Evolutionary conservation across 371 early-diverging fungal species (phyloP).

Genomic region (Dichotomocladium elegans): DNA sequence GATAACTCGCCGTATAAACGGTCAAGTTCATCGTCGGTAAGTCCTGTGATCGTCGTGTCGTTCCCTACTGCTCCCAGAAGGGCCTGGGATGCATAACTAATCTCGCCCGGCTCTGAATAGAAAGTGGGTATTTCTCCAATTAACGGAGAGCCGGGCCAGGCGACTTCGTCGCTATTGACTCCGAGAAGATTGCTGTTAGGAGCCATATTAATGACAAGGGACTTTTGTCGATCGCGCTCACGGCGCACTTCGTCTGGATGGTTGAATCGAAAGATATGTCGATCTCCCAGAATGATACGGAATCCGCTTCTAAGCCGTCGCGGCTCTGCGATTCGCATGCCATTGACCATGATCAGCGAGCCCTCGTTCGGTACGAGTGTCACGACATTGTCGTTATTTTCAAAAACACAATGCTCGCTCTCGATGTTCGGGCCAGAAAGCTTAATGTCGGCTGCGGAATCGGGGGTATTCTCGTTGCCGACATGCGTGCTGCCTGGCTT

Average conservation of each 20-base stretch:
- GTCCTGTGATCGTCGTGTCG: constrained; percentile 42
- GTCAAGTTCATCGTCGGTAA: constrained; percentile 60
- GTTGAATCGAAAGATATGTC: constrained; percentile 82
- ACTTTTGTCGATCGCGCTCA: constrained; percentile 55
- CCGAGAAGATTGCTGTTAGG: constrained; percentile 14
- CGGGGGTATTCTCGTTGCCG: constrained; percentile 54
- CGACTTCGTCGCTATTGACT: constrained; percentile 2
- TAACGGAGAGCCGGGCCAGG: constrained; percentile 6
- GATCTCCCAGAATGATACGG: constrained; percentile 80
- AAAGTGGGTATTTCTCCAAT: constrained; percentile 22
- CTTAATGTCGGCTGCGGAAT: constrained; percentile 58
- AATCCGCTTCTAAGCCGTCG: constrained; percentile 67
- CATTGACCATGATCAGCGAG: constrained; percentile 76
- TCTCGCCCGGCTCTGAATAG: constrained; percentile 59
- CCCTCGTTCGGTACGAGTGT: constrained; percentile 59
- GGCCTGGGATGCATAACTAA: constrained; percentile 66
- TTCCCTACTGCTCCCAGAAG: constrained; percentile 46
- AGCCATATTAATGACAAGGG: constrained; percentile 11
- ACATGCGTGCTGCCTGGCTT: constrained; percentile 75
- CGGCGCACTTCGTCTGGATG: constrained; percentile 82
- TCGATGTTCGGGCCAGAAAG: constrained; percentile 70
- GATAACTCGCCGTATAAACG: constrained; percentile 55
- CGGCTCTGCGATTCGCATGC: constrained; percentile 58
- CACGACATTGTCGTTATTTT: constrained; percentile 60
- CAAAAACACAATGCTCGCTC: constrained; percentile 75